Evolutionary conservation across 768 basidiomycete species (phyloP), one percentile per base, ranked within the genome.

Genomic region (Suillus clintonianus): DNA sequence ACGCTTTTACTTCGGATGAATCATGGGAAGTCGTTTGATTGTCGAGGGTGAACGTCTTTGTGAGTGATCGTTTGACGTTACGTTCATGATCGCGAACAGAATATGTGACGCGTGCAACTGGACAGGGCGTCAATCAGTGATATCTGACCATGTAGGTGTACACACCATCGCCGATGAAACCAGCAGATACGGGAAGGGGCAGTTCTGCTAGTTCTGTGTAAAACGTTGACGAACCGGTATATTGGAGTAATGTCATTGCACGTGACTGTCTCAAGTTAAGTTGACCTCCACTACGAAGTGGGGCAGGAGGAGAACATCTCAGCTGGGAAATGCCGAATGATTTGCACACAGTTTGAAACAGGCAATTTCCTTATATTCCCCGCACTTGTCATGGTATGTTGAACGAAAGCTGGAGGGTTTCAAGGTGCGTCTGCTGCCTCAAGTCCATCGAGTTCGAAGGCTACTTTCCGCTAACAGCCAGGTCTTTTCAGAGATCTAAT

Each of bases 31-130:
- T 63, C 8, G 34, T 62, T 14, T 57, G 37, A 19, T 57, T 10
- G 55, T 57, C 37, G 1, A 71, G 50, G 0, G 66, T 61, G 60
- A 82, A 68, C 0, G 79, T 75, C 68, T 81, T 85, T 9, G 74
- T 69, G 60, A 85, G 60, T 2, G 76, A 78, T 66, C 81, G 78
- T 65, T 85, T 87, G 42, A 70, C 65, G 61, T 88, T 87, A 50
- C 79, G 76, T 22, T 73, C 69, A 65, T 87, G 85, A 69, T 89
- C 86, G 37, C 80, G 77, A 22, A 82, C 74, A 2, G 81, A 79
- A 63, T 81, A 85, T 0, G 77, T 73, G 15, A 85, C 68, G 24
- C 84, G 81, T 39, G 85, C 69, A 11, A 74, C 83, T 82, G 45
- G 48, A 24, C 36, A 8, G 36, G 27, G 19, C 1, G 47, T 47